Conservation (phyloP, 371 early-diverging fungal species). For the Mucor circinelloides region DNA sequence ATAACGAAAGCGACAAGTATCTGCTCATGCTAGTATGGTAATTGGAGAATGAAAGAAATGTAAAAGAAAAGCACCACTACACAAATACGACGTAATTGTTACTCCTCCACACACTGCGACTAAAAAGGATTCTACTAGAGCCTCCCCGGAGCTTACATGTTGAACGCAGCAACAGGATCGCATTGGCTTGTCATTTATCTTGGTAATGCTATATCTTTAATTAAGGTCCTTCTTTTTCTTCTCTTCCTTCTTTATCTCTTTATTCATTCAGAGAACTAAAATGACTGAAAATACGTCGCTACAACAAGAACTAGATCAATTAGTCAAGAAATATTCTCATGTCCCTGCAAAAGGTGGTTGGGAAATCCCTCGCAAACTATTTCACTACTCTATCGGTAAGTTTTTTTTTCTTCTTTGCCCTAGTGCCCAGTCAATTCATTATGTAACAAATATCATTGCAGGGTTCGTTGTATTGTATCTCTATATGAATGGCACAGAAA, state of each 20-base stretch:
- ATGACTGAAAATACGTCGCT: background rate
- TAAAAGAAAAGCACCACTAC: background rate
- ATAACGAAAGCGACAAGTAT: background rate
- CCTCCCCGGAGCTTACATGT: background rate
- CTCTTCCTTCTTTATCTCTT: background rate
- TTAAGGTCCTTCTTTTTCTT: background rate
- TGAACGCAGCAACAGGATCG: background rate
- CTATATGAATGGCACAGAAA: conserved; percentile 32
- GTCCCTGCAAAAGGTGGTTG: conserved; percentile 35
- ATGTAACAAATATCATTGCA: conserved; percentile 3
- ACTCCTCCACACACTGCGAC: background rate
- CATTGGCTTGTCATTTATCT: conserved; percentile 1
- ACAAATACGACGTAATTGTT: background rate
- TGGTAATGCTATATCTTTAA: background rate
- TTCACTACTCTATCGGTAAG: conserved; percentile 58
- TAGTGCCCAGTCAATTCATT: no score
- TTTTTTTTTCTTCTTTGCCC: background rate
- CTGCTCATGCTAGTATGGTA: conserved; percentile 2
- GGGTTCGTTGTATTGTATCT: conserved; percentile 52
- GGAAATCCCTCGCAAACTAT: conserved; percentile 57
- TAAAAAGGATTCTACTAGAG: background rate
- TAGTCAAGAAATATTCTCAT: conserved; percentile 5
- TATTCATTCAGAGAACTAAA: background rate
- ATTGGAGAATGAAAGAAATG: background rate
- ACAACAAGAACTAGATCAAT: background rate